A percentile compares a stretch with the other conserved stretches of the same genome.
These are phyloP conservation scores for Xeromyces bisporus DNA, from an alignment of 495 filamentous ascomycete species.

Conservation along the genomic window DNA sequence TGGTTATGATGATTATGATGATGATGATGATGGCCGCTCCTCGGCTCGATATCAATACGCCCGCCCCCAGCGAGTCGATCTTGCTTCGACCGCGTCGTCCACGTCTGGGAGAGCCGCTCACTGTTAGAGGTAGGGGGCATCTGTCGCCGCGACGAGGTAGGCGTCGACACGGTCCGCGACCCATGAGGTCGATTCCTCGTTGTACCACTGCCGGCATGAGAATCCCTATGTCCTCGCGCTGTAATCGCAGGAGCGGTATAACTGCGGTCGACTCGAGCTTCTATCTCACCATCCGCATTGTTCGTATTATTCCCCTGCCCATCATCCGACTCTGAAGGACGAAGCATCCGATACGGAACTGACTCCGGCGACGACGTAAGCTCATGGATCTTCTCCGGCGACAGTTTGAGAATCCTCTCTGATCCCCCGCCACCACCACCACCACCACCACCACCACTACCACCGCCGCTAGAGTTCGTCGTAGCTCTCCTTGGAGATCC, in stretches of 20 bases:
- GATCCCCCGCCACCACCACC: too few relatives aligned
- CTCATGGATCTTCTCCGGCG: conserved; percentile 35
- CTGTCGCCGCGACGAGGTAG: conserved; percentile 13
- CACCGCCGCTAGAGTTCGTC: too few relatives aligned
- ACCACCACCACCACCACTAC: too few relatives aligned
- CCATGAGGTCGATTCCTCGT: conserved; percentile 17
- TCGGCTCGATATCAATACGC: conserved; percentile 25
- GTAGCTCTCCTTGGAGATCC: conserved; percentile 6
- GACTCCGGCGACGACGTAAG: conserved; percentile 39
- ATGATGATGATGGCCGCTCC: too few relatives aligned
- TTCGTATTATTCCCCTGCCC: conserved; percentile 15
- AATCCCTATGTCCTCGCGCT: conserved; percentile 11
- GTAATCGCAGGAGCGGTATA: conserved; percentile 6
- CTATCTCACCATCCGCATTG: conserved; percentile 8
- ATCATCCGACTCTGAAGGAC: conserved; percentile 9
- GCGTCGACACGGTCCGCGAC: conserved; percentile 22
- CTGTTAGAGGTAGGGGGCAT: conserved; percentile 7
- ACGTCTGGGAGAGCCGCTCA: conserved; percentile 24
- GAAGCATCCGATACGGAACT: conserved; percentile 22
- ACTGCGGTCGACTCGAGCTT: conserved; percentile 5
- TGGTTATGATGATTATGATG: too few relatives aligned
- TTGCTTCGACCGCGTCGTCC: conserved; percentile 20
- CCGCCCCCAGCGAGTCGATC: conserved; percentile 9
- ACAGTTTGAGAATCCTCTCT: conserved; percentile 33
- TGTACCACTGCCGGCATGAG: conserved; percentile 11